A percentile compares a stretch with the other conserved stretches of the same genome.
phyloP scores from a whole-genome alignment of 2,329 filamentous ascomycete species.

The Fusarium nodosum region DNA sequence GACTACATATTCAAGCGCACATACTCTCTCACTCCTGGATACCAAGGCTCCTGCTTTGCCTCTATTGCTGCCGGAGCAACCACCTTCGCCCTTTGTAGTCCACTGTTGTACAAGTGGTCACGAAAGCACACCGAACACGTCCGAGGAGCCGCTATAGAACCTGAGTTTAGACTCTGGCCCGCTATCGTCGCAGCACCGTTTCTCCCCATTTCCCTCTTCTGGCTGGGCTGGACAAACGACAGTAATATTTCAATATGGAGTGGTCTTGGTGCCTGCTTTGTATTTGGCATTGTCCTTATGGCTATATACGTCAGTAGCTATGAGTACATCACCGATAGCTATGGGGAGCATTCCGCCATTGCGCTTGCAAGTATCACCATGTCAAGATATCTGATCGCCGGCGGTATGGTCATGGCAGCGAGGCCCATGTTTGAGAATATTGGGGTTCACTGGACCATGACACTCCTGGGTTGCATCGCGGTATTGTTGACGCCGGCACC shows the following conservation, averaged over 20 bases:
- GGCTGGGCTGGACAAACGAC: constrained; percentile 69
- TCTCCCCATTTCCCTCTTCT: constrained; percentile 67
- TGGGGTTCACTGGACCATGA: constrained; percentile 59
- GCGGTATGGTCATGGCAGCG: constrained; percentile 57
- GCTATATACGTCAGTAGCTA: constrained; percentile 65
- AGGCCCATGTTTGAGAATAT: constrained; percentile 57
- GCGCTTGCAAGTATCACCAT: constrained; percentile 53
- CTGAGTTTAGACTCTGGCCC: constrained; percentile 68
- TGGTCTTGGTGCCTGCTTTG: constrained; percentile 62
- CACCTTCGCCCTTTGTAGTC: constrained; percentile 50
- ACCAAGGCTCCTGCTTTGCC: constrained; percentile 59
- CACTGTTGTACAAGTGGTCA: constrained; percentile 52
- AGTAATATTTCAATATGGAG: constrained; percentile 62
- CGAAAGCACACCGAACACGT: constrained; percentile 57
- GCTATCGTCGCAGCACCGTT: constrained; percentile 64
- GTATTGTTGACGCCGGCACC: constrained; percentile 52
- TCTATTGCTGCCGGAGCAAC: constrained; percentile 58
- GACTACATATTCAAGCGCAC: constrained; percentile 61
- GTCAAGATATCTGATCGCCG: constrained; percentile 54
- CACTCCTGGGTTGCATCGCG: constrained; percentile 55
- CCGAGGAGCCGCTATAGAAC: constrained; percentile 57
- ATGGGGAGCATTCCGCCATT: constrained; percentile 63
- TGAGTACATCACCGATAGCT: constrained; percentile 71
- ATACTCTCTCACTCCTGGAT: constrained; percentile 57
- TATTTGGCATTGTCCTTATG: constrained; percentile 66